These are phyloP conservation scores for Colletotrichum limetticola DNA, from an alignment of 2,329 filamentous ascomycete genomes.

Conservation along the genomic window DNA sequence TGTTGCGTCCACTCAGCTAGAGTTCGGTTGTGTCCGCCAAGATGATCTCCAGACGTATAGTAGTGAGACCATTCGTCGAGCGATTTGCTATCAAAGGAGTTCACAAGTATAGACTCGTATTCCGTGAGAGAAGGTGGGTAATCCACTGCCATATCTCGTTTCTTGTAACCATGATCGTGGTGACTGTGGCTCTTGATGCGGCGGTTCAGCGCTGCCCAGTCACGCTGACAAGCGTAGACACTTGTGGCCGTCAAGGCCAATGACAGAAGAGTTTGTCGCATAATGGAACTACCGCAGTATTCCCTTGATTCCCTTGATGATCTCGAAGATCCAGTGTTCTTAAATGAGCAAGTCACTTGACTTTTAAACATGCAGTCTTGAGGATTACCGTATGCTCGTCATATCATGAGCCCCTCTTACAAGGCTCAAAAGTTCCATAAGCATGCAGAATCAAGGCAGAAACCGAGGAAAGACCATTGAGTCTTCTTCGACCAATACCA, in stretches of 20 bases:
- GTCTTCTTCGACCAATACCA: not conserved
- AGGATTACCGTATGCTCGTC: not conserved
- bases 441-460: not conserved
- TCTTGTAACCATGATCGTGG: conserved; percentile 13
- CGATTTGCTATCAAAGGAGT: conserved; percentile 22
- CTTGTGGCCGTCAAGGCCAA: not conserved
- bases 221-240: conserved; percentile 15
- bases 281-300: not conserved
- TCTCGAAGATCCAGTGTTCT: not conserved
- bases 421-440: not conserved
- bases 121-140: conserved; percentile 15
- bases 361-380: not conserved
- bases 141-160: conserved; percentile 12
- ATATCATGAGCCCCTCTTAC: not conserved
- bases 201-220: conserved; percentile 6
- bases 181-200: conserved; percentile 14
- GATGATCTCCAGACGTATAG: conserved; percentile 27
- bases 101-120: conserved; percentile 14
- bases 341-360: no score
- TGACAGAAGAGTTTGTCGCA: not conserved
- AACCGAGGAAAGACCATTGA: not conserved
- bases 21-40: conserved; percentile 22
- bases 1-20: conserved; percentile 25
- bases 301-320: not conserved
- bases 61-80: conserved; percentile 27